These are phyloP conservation scores for Globisporangium parvum DNA, from an alignment of 352 stramenopile species.

Conservation along the genomic window DNA sequence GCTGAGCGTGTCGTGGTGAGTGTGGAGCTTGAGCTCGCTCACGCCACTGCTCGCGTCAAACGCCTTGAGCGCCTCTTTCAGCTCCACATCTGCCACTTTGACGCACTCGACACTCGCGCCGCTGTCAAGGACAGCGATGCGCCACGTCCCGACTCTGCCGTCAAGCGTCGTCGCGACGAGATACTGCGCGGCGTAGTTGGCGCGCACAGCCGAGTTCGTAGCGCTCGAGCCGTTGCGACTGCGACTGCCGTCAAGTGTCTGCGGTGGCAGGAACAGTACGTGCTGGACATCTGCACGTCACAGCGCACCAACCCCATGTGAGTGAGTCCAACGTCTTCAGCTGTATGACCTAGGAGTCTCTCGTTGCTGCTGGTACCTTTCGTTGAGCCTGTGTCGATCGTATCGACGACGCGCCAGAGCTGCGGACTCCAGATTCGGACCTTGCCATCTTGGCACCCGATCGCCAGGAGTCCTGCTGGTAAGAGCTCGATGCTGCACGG, in stretches of 20 bases:
- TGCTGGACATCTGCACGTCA: conserved; percentile 51
- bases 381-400: conserved; percentile 50
- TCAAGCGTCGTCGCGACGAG: conserved; percentile 55
- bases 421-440: conserved; percentile 64
- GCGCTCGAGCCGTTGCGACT: conserved; percentile 23
- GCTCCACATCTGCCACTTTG: conserved; percentile 55
- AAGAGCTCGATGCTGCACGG: conserved; percentile 58
- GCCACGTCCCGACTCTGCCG: conserved; percentile 52
- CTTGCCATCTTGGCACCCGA: conserved; percentile 72
- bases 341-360: background rate
- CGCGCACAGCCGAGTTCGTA: conserved; percentile 9
- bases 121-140: conserved; percentile 23
- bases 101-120: conserved; percentile 31
- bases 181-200: conserved; percentile 12
- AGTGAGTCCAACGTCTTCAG: background rate
- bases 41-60: conserved; percentile 56
- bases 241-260: conserved; percentile 26
- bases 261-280: conserved; percentile 47
- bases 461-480: conserved; percentile 53
- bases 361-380: conserved; percentile 19
- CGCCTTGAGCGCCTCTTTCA: conserved; percentile 47
- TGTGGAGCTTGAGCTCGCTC: conserved; percentile 57
- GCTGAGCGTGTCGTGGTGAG: conserved; percentile 49
- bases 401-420: conserved; percentile 51
- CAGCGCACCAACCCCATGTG: too few species aligned